Conservation (phyloP, 306 rosid genomes). For the Calophaca sinica region DNA sequence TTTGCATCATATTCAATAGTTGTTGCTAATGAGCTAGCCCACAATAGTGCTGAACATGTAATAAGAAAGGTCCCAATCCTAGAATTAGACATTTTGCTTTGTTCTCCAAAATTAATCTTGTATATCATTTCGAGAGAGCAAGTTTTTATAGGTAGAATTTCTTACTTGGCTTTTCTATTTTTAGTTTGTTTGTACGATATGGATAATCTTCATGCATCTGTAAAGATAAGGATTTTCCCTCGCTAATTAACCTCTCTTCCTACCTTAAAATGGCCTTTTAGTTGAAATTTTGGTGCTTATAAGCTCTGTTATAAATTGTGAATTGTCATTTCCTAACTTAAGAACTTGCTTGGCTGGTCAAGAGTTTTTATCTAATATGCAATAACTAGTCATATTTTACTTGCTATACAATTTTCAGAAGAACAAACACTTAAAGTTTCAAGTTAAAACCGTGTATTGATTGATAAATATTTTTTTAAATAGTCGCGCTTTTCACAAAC, state of each 20-base stretch:
- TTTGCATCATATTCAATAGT: slow-evolving; percentile 7
- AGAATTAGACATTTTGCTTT: background rate
- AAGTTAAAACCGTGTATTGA: too few species aligned
- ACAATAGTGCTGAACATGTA: background rate
- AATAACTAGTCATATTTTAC: too few species aligned
- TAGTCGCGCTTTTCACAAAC: too few species aligned
- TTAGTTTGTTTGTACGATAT: too few species aligned
- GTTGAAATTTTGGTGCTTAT: too few species aligned
- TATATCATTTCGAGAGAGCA: background rate
- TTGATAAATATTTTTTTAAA: too few species aligned
- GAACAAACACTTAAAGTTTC: too few species aligned
- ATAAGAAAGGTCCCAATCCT: background rate
- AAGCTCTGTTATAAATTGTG: too few species aligned
- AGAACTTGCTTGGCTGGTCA: too few species aligned
- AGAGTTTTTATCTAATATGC: too few species aligned
- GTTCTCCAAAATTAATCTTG: background rate
- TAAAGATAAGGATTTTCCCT: background rate
- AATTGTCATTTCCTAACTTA: too few species aligned
- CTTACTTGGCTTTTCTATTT: background rate
- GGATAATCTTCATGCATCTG: background rate
- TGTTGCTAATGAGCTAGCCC: background rate
- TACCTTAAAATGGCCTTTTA: background rate
- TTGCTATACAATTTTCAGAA: too few species aligned
- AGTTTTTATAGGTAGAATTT: background rate
- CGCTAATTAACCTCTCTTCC: background rate